A percentile compares a stretch with the other conserved stretches of the same genome.
These are phyloP conservation scores for Medakamo hakoo DNA, from an alignment of 139 green algal species.

Conservation along the genomic window DNA sequence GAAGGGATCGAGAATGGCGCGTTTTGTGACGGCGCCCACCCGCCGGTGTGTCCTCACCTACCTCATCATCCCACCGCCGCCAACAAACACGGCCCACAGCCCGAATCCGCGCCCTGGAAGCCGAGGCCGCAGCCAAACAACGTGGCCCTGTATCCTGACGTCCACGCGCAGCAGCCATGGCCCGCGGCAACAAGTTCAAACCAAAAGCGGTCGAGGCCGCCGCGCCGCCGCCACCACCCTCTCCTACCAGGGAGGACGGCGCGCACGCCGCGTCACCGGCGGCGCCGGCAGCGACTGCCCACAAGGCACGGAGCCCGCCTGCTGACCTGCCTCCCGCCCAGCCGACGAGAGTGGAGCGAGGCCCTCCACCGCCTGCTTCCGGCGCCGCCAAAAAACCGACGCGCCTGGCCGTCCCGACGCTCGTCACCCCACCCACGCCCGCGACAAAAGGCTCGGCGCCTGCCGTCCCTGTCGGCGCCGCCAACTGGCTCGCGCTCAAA, in stretches of 20 bases:
- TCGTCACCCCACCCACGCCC: background rate
- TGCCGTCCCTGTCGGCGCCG: background rate
- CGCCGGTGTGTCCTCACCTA: background rate
- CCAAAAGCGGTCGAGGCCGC: background rate
- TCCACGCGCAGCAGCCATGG: background rate
- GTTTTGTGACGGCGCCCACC: no score
- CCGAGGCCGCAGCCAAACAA: no score
- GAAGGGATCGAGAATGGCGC: no score
- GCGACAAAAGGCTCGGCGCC: background rate
- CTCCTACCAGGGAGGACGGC: background rate
- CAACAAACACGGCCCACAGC: background rate
- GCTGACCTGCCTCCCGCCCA: background rate
- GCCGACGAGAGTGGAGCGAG: background rate
- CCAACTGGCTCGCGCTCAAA: conserved; percentile 20
- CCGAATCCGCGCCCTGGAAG: background rate
- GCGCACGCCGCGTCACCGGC: background rate
- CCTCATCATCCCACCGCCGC: background rate
- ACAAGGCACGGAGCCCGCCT: background rate
- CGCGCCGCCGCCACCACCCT: background rate
- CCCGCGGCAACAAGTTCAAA: conserved; percentile 12
- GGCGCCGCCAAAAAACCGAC: background rate
- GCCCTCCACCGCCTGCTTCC: background rate
- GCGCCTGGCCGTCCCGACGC: background rate
- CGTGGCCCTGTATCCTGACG: background rate
- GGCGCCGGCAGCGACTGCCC: background rate